phyloP scores from a whole-genome alignment of 805 yeast species.

The Starmerella davenportii region DNA sequence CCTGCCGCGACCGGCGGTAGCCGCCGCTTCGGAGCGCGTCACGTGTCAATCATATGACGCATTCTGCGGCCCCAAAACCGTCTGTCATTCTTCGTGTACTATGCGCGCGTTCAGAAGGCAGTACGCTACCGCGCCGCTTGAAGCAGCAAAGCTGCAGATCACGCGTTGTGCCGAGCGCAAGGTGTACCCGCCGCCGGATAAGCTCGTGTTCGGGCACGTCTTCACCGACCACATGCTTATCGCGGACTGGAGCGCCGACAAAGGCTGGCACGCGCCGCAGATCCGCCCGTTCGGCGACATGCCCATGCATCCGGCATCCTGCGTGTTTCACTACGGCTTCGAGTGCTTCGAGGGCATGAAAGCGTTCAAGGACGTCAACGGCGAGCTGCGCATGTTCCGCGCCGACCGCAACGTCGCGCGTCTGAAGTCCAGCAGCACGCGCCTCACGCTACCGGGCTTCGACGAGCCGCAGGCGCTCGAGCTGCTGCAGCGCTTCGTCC shows the following conservation, averaged over 20 bases:
- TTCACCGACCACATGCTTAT: slow-evolving; percentile 84
- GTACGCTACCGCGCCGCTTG: slow-evolving; percentile 27
- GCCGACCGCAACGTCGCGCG: slow-evolving; percentile 83
- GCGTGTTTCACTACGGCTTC: slow-evolving; percentile 88
- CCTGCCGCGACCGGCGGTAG: no score
- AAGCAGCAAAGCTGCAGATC: slow-evolving; percentile 36
- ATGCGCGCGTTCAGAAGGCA: background rate
- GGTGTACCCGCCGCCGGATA: slow-evolving; percentile 37
- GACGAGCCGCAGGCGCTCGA: slow-evolving; percentile 61
- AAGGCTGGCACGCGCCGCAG: slow-evolving; percentile 81
- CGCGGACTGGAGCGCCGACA: slow-evolving; percentile 56
- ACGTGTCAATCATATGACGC: no score
- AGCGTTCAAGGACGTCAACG: slow-evolving; percentile 50
- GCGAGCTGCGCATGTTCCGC: slow-evolving; percentile 66
- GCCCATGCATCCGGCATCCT: slow-evolving; percentile 65
- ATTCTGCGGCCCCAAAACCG: no score
- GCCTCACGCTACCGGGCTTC: slow-evolving; percentile 79
- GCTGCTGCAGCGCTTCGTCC: slow-evolving; percentile 57
- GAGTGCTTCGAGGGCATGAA: slow-evolving; percentile 92
- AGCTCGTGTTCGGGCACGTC: slow-evolving; percentile 50
- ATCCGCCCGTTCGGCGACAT: slow-evolving; percentile 72
- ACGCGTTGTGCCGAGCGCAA: slow-evolving; percentile 35
- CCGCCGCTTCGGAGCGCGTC: no score
- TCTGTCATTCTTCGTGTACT: no score
- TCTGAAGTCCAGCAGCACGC: slow-evolving; percentile 72